These are phyloP conservation scores for Phytophthora chlamydospora DNA, from an alignment of 352 stramenopile species.

Conservation along the genomic window DNA sequence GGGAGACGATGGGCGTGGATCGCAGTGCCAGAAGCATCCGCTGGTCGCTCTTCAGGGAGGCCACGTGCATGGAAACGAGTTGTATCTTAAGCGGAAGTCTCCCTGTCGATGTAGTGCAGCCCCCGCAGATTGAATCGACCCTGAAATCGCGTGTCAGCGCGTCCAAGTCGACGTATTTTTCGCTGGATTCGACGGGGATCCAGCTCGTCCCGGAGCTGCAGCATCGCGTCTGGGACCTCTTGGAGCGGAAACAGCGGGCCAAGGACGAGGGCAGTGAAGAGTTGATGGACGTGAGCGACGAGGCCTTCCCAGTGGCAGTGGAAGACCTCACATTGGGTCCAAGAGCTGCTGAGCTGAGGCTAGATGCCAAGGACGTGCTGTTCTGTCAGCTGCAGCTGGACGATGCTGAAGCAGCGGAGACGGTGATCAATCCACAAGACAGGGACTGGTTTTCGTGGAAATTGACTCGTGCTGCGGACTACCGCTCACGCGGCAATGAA, in stretches of 20 bases:
- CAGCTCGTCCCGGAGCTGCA: slow-evolving; percentile 40
- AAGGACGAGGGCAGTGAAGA: background rate
- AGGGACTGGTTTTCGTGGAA: slow-evolving; percentile 65
- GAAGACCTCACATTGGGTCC: slow-evolving; percentile 36
- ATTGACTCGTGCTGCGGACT: slow-evolving; percentile 44
- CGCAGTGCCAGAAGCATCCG: slow-evolving; percentile 11
- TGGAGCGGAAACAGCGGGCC: slow-evolving; percentile 3
- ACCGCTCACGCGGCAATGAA: slow-evolving; percentile 59
- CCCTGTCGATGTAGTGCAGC: slow-evolving; percentile 15
- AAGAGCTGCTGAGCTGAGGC: slow-evolving; percentile 21
- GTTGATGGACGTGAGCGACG: slow-evolving; percentile 6
- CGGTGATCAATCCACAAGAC: background rate
- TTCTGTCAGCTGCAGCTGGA: slow-evolving; percentile 44
- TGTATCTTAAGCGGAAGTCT: slow-evolving; percentile 33
- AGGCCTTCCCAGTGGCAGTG: slow-evolving; percentile 31
- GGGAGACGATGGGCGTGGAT: slow-evolving; percentile 15
- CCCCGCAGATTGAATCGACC: background rate
- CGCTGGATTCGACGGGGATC: slow-evolving; percentile 23
- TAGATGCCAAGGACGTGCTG: slow-evolving; percentile 23
- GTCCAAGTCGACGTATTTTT: slow-evolving; percentile 13
- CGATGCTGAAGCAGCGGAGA: background rate
- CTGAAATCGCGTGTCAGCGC: slow-evolving; percentile 1
- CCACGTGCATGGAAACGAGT: slow-evolving; percentile 10
- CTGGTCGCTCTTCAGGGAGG: slow-evolving; percentile 45
- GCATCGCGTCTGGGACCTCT: slow-evolving; percentile 22